phyloP scores from a whole-genome alignment of 805 yeast species.

The Hyphopichia homilentoma region DNA sequence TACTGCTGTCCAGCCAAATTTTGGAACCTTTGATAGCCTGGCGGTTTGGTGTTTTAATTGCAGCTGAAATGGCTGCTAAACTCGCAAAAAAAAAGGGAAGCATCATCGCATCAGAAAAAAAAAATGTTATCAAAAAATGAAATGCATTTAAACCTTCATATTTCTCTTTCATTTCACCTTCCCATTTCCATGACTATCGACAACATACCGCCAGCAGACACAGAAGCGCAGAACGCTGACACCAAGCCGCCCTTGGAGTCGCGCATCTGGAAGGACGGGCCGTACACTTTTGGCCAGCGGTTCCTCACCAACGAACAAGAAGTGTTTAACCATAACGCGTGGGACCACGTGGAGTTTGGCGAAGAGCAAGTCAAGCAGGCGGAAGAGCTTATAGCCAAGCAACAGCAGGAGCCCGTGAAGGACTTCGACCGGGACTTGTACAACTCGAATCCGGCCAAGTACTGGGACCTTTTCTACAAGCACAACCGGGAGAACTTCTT shows the following conservation, averaged over 20 bases:
- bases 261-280: conserved; percentile 78
- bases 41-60: too few species aligned
- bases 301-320: conserved; percentile 66
- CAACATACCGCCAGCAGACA: too few species aligned
- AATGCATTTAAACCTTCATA: too few species aligned
- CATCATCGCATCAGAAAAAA: too few species aligned
- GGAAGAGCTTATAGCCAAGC: conserved; percentile 66
- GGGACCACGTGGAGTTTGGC: conserved; percentile 98
- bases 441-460: conserved; percentile 84
- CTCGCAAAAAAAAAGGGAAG: too few species aligned
- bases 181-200: too few species aligned
- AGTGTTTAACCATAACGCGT: conserved; percentile 90
- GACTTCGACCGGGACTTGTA: conserved; percentile 78
- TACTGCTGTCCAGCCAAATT: too few species aligned
- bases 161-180: too few species aligned
- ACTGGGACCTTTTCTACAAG: conserved; percentile 92
- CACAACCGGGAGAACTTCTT: conserved; percentile 91
- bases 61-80: too few species aligned
- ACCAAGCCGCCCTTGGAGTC: conserved; percentile 49
- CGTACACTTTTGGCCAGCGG: conserved; percentile 91
- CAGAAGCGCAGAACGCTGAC: too few species aligned
- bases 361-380: conserved; percentile 81
- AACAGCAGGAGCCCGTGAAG: conserved; percentile 77
- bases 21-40: too few species aligned
- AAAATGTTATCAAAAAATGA: too few species aligned